Evolutionary conservation across 345 rosid genomes (phyloP).

Genomic region (Limnanthes douglasii): DNA sequence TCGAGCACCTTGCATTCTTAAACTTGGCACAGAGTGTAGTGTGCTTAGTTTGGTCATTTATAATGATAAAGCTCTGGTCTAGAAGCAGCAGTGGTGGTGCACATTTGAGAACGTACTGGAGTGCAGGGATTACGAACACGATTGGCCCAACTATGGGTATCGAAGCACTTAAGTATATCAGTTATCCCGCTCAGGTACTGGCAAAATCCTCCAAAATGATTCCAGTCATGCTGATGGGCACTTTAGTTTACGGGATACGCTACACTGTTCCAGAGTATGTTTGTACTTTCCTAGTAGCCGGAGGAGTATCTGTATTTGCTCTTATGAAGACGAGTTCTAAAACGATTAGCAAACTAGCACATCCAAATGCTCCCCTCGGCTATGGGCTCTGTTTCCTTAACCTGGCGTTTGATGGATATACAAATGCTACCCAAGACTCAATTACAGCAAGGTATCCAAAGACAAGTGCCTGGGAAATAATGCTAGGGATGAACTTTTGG

Average conservation of each 20-base stretch:
- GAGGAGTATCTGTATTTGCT: constrained; percentile 89
- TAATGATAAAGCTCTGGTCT: constrained; percentile 92
- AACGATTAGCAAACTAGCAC: constrained; percentile 85
- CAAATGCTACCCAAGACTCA: constrained; percentile 98
- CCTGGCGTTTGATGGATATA: constrained; percentile 95
- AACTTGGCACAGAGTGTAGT: constrained; percentile 93
- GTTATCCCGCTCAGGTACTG: constrained; percentile 97
- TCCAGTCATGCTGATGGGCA: constrained; percentile 97
- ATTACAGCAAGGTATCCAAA: constrained; percentile 72
- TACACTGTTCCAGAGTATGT: constrained; percentile 77
- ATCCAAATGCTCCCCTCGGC: constrained; percentile 93
- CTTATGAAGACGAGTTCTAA: constrained; percentile 93
- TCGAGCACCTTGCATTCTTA: constrained; percentile 82
- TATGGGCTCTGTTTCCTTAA: constrained; percentile 86
- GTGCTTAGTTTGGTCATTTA: constrained; percentile 83
- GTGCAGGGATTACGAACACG: constrained; percentile 92
- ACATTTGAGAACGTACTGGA: constrained; percentile 98
- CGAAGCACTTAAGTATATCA: constrained; percentile 89
- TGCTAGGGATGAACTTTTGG: constrained; percentile 98
- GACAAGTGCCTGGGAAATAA: constrained; percentile 93
- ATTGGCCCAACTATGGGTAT: constrained; percentile 99
- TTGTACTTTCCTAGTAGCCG: constrained; percentile 93
- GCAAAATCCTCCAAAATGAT: constrained; percentile 99
- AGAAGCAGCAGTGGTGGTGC: constrained; percentile 59
- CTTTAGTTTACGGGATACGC: constrained; percentile 80